Base-by-base conservation (phyloP, 106 monocot species). In the Allium cepa region DNA sequence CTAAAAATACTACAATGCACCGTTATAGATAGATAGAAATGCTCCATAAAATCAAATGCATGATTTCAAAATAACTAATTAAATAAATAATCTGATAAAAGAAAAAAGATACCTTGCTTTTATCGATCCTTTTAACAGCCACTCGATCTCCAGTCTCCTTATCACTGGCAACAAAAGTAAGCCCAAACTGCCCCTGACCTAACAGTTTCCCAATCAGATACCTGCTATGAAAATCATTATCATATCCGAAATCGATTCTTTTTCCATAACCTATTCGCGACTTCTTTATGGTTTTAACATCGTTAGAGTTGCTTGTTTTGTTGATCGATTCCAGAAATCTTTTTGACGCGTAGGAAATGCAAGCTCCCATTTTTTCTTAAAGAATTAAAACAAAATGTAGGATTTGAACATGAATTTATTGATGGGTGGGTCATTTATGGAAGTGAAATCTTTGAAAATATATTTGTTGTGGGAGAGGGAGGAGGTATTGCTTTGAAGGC, bases 91-190 rank as follows among this genome's bases (percentile, higher is more conserved):
- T 36, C 3, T 36, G 36, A 36, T 36, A 36, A 36, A 36, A 36
- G 36, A 59, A 59, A 59, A 59, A 47, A 9, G 50, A 52, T 28
- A 82, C 82, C 78, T 82, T 82, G 45, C 36, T 73, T 71, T 78
- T 77, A 12, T 82, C 82, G 50, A 82, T 82, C 70, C 82, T 69
- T 69, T 82, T 82, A 5, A 82, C 82, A 9, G 82, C 82, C 11
- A 82, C 74, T 10, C 51, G 18, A 4, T 82, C 78, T 15, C 77
- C 82, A 62, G 59, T 82, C 22, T 10, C 47, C 74, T 71, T 78
- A 49, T 82, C 73, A 2, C 66, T 78, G 47, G 82, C 82, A 16
- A 78, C 73, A 58, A 53, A 69, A 7, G 68, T 69, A 56, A 55
- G 56, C 0, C 68, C 68, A 56, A 69, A 69, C 14, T 69, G 82